These are phyloP conservation scores for Aspergillus transmontanensis DNA, from an alignment of 2,329 filamentous ascomycete genomes.

Conservation along the genomic window DNA sequence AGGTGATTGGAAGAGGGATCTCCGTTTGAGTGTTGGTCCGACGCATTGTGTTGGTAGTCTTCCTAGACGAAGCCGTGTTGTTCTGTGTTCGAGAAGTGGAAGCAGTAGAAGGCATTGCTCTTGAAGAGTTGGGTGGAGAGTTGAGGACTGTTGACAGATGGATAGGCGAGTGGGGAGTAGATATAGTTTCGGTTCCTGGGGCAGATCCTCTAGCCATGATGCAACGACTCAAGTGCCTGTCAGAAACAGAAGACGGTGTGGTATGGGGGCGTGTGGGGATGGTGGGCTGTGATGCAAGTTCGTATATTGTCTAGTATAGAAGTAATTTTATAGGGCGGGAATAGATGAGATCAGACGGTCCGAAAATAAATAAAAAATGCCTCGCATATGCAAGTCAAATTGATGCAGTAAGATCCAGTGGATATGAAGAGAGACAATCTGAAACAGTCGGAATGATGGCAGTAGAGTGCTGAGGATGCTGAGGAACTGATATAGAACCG, in stretches of 20 bases:
- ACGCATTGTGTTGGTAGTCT: slow-evolving; percentile 30
- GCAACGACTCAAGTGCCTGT: slow-evolving; percentile 18
- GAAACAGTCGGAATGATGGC: slow-evolving; percentile 20
- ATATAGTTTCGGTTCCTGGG: slow-evolving; percentile 24
- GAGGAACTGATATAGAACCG: slow-evolving; percentile 15
- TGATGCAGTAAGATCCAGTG: slow-evolving; percentile 17
- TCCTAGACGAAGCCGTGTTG: slow-evolving; percentile 16
- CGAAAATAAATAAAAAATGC: slow-evolving; percentile 12
- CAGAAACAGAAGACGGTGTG: slow-evolving; percentile 18
- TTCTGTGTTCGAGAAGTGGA: background rate
- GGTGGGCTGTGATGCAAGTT: slow-evolving; percentile 24
- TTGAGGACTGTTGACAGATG: slow-evolving; percentile 26
- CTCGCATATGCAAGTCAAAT: slow-evolving; percentile 17
- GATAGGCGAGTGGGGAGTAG: slow-evolving; percentile 23
- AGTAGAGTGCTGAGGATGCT: slow-evolving; percentile 10
- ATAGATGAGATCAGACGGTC: slow-evolving; percentile 19
- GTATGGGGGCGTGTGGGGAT: slow-evolving; percentile 19
- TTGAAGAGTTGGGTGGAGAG: slow-evolving; percentile 22
- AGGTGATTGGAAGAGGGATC: slow-evolving; percentile 42
- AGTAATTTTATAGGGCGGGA: background rate
- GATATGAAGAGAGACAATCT: slow-evolving; percentile 13
- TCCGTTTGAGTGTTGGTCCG: slow-evolving; percentile 31
- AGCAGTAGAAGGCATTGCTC: slow-evolving; percentile 9
- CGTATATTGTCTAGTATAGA: slow-evolving; percentile 13
- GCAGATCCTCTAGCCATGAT: slow-evolving; percentile 28